Percentiles rank a stretch among this genome's conserved stretches.
Evolutionary conservation across 805 yeast species (phyloP).

Genomic region (Teunomyces tritomae): DNA sequence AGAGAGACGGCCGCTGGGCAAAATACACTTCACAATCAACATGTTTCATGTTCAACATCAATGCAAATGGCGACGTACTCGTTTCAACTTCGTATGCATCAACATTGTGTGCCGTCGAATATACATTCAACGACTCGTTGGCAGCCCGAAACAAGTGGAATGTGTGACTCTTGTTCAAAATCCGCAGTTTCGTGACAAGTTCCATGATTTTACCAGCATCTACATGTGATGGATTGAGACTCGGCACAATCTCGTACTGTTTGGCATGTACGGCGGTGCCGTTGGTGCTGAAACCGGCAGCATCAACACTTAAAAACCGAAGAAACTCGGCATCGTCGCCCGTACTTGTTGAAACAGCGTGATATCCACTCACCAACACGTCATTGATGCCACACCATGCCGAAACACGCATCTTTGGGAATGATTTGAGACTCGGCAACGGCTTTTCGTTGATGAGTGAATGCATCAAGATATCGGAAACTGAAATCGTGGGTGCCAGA

Average conservation of each 20-base stretch:
- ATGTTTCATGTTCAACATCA: slow-evolving; percentile 61
- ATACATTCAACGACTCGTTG: slow-evolving; percentile 36
- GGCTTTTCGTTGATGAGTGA: slow-evolving; percentile 85
- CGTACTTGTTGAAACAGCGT: slow-evolving; percentile 19
- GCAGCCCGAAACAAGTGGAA: slow-evolving; percentile 73
- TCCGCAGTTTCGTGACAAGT: slow-evolving; percentile 62
- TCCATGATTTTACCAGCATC: slow-evolving; percentile 46
- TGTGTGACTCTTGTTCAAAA: slow-evolving; percentile 75
- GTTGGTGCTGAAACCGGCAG: slow-evolving; percentile 23
- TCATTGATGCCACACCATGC: slow-evolving; percentile 65
- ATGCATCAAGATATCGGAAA: slow-evolving; percentile 84
- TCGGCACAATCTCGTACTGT: slow-evolving; percentile 25
- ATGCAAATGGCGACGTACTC: slow-evolving; percentile 58
- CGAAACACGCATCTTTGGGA: slow-evolving; percentile 69
- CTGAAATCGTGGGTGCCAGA: slow-evolving; percentile 46
- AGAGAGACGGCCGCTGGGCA: slow-evolving; percentile 26
- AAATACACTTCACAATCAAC: slow-evolving; percentile 24
- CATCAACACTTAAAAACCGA: slow-evolving; percentile 25
- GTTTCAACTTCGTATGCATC: slow-evolving; percentile 51
- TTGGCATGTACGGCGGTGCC: slow-evolving; percentile 18
- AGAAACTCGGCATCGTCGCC: slow-evolving; percentile 19
- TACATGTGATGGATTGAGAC: slow-evolving; percentile 4
- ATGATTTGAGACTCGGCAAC: slow-evolving; percentile 41
- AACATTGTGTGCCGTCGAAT: slow-evolving; percentile 69
- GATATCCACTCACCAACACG: slow-evolving; percentile 48